Conservation (phyloP, 495 filamentous ascomycete genomes). For the Halenospora varia region DNA sequence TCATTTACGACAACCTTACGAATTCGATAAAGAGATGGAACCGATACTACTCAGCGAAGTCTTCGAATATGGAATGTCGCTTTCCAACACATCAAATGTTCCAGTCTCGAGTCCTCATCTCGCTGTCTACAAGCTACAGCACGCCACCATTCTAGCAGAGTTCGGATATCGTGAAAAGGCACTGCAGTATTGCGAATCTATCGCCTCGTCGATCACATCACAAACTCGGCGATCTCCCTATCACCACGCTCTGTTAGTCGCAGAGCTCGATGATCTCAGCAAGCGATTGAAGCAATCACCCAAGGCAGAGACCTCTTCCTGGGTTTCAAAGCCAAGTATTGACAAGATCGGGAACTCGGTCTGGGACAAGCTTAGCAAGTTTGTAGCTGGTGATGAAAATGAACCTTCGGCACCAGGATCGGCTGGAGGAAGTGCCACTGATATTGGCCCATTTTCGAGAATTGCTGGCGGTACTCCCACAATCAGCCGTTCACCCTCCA, state of each 20-base stretch:
- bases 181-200: slow-evolving; percentile 85
- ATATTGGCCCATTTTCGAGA: slow-evolving; percentile 75
- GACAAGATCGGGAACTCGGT: slow-evolving; percentile 86
- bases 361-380: slow-evolving; percentile 89
- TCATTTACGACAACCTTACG: slow-evolving; percentile 59
- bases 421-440: slow-evolving; percentile 48
- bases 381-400: slow-evolving; percentile 87
- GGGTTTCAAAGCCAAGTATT: slow-evolving; percentile 93
- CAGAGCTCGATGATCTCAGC: slow-evolving; percentile 76
- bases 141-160: slow-evolving; percentile 81
- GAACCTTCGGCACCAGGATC: slow-evolving; percentile 53
- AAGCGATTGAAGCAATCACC: slow-evolving; percentile 79
- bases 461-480: slow-evolving; percentile 74
- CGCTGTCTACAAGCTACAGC: slow-evolving; percentile 80
- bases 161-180: slow-evolving; percentile 78
- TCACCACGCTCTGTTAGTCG: slow-evolving; percentile 69
- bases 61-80: slow-evolving; percentile 79
- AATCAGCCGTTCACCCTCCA: slow-evolving; percentile 76
- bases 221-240: slow-evolving; percentile 82
- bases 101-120: slow-evolving; percentile 73
- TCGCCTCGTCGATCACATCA: slow-evolving; percentile 71
- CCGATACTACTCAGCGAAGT: slow-evolving; percentile 84
- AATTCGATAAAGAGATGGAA: slow-evolving; percentile 74
- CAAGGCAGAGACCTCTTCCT: slow-evolving; percentile 61
- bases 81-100: slow-evolving; percentile 48